phyloP scores from a whole-genome alignment of 2,329 filamentous ascomycete species.

The Taxawa tesnikishii region DNA sequence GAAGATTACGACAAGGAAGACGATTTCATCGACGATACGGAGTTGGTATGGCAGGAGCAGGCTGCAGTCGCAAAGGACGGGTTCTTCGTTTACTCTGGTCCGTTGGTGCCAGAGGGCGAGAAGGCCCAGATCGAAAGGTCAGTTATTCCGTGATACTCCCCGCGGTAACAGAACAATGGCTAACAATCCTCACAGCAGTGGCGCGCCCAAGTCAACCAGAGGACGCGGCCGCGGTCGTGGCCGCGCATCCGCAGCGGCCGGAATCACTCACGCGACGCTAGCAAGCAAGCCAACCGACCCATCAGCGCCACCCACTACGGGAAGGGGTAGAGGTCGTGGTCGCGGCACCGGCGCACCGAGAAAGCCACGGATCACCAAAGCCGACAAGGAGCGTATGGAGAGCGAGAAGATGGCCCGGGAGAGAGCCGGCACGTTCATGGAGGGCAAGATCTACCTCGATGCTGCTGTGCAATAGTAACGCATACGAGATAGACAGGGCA shows the following conservation, averaged over 20 bases:
- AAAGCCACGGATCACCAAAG: slow-evolving; percentile 78
- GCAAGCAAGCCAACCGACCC: slow-evolving; percentile 12
- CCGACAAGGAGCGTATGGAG: slow-evolving; percentile 69
- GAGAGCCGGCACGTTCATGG: slow-evolving; percentile 23
- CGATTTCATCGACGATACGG: slow-evolving; percentile 75
- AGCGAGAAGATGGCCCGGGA: slow-evolving; percentile 70
- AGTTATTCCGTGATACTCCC: too few species aligned
- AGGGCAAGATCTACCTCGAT: background rate
- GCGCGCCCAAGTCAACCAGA: slow-evolving; percentile 1
- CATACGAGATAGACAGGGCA: too few species aligned
- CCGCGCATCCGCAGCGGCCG: slow-evolving; percentile 34
- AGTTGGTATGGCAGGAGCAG: slow-evolving; percentile 89
- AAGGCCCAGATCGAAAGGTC: slow-evolving; percentile 56
- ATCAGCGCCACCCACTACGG: slow-evolving; percentile 12
- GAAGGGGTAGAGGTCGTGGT: slow-evolving; percentile 47
- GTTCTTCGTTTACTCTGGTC: slow-evolving; percentile 96
- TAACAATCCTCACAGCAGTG: slow-evolving; percentile 5
- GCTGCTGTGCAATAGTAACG: too few species aligned
- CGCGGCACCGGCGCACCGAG: slow-evolving; percentile 61
- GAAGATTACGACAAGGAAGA: slow-evolving; percentile 58
- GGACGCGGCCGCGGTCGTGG: slow-evolving; percentile 52
- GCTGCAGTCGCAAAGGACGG: slow-evolving; percentile 89
- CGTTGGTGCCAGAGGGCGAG: slow-evolving; percentile 75
- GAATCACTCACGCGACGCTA: slow-evolving; percentile 16
- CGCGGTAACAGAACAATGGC: too few species aligned